Base-by-base conservation (phyloP, 2,329 filamentous ascomycete genomes). In the Calonectria montana region DNA sequence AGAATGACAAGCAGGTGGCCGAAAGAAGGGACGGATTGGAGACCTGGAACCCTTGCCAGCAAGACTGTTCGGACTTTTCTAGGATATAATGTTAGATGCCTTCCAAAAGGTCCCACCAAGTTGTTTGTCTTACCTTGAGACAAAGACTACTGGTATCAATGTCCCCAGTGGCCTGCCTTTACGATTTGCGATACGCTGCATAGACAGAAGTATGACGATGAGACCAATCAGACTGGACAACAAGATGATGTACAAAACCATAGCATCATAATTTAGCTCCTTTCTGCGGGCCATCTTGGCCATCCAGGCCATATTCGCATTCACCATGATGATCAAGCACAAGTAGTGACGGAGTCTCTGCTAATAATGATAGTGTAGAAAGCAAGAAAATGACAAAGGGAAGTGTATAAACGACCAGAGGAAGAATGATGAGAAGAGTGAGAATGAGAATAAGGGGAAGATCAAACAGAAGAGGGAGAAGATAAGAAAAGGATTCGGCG, bases 21-120 rank as follows among this genome's bases (percentile, higher is more conserved):
- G 4, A 76, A 69, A 4, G 83, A 83, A 2, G 82, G 83, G 1
- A 82, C 65, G 4, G 83, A 82, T 2, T 81, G 82, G 1, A 82
- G 65, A 0, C 74, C 72, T 0, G 74, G 75, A 2, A 78, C 73
- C 37, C 78, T 80, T 5, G 75, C 78, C 21, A 83, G 75, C 29
- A 76, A 69, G 8, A 79, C 23, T 41, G 72, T 77, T 66, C 83
- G 80, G 31, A 79, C 45, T 37, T 73, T 76, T 62, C 82, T 84
- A 10, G 2, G 50, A 23, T 1, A 48, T 9, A 25, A 47, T 16
- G 39, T 80, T 29, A 77, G 69, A 55, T 27, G 8, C 13, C 39
- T 3, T 6, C 6, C 21, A 39, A 35, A 35, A 3, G 21, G 13
- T 35, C 8, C 2, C 27, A 27, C 18, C 12, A 1, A 15, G 21